A percentile compares a stretch with the other conserved stretches of the same genome.
These are phyloP conservation scores for Daldinia loculata DNA, from an alignment of 495 filamentous ascomycete genomes.

Conservation along the genomic window DNA sequence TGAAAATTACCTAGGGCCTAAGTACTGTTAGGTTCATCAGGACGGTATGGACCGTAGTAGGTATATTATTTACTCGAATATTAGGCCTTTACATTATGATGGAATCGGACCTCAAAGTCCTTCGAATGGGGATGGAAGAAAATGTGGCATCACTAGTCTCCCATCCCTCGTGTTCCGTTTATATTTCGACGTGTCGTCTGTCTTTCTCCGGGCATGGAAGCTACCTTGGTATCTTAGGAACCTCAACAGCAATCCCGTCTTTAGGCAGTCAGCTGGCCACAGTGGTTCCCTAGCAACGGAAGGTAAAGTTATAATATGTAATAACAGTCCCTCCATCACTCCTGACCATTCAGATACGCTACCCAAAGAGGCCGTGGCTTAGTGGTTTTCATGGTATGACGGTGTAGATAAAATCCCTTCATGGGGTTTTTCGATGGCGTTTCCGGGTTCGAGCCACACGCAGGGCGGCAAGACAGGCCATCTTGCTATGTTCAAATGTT, in stretches of 20 bases:
- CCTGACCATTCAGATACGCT: not conserved
- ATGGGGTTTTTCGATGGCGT: too few relatives aligned
- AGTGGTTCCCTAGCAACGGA: too few relatives aligned
- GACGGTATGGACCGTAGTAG: not conserved
- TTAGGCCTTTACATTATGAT: not conserved
- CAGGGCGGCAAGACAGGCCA: too few relatives aligned
- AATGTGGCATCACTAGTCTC: not conserved
- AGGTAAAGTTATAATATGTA: too few relatives aligned
- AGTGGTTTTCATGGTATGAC: too few relatives aligned
- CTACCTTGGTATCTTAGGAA: not conserved
- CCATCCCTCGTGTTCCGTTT: not conserved
- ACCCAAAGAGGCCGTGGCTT: too few relatives aligned
- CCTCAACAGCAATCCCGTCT: not conserved
- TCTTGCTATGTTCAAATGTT: too few relatives aligned
- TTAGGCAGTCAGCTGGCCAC: too few relatives aligned
- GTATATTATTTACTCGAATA: not conserved
- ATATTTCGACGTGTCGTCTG: not conserved
- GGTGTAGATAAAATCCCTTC: not conserved
- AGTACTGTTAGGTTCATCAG: not conserved
- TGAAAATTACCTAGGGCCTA: not conserved
- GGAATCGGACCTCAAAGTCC: not conserved
- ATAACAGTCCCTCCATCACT: too few relatives aligned
- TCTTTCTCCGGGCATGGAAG: too few relatives aligned
- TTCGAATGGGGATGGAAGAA: not conserved
- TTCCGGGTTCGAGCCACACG: too few relatives aligned